Percentiles rank a stretch among this genome's conserved stretches.
Evolutionary conservation across 2,329 filamentous ascomycete species (phyloP).

Genomic region (Gremmenia infestans): DNA sequence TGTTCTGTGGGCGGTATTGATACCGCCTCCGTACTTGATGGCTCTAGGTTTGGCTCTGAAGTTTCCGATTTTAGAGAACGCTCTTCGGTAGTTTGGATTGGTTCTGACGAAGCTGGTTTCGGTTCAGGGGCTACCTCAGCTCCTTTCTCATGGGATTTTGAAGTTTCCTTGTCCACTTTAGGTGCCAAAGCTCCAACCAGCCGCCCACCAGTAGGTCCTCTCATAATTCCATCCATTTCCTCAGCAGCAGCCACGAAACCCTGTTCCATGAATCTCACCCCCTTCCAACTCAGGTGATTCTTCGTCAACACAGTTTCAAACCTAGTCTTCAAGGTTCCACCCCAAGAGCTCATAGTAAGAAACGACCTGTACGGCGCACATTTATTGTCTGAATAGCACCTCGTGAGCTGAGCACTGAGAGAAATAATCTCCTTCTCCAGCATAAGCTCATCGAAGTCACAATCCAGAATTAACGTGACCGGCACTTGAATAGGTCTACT

Average conservation of each 20-base stretch:
- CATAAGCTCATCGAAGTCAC: slow-evolving; percentile 90
- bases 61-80: neutral
- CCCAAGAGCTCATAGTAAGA: slow-evolving; percentile 73
- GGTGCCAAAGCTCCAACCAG: slow-evolving; percentile 44
- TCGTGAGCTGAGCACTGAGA: slow-evolving; percentile 75
- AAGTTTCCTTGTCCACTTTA: neutral
- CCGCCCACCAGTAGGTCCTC: slow-evolving; percentile 46
- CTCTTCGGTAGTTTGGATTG: neutral
- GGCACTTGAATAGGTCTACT: slow-evolving; percentile 54
- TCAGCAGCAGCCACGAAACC: slow-evolving; percentile 68
- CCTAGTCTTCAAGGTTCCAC: slow-evolving; percentile 67
- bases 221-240: slow-evolving; percentile 65
- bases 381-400: slow-evolving; percentile 85
- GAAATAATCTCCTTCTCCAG: slow-evolving; percentile 78
- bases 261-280: slow-evolving; percentile 65
- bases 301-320: slow-evolving; percentile 71
- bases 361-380: slow-evolving; percentile 63
- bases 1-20: no score
- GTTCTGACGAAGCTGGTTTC: neutral
- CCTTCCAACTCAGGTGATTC: slow-evolving; percentile 75
- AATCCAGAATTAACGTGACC: slow-evolving; percentile 80
- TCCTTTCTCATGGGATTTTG: neutral
- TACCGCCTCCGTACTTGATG: neutral
- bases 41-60: neutral
- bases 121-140: neutral